Evolutionary conservation across 495 filamentous ascomycete species (phyloP).

Genomic region (Trichoderma asperelloides): DNA sequence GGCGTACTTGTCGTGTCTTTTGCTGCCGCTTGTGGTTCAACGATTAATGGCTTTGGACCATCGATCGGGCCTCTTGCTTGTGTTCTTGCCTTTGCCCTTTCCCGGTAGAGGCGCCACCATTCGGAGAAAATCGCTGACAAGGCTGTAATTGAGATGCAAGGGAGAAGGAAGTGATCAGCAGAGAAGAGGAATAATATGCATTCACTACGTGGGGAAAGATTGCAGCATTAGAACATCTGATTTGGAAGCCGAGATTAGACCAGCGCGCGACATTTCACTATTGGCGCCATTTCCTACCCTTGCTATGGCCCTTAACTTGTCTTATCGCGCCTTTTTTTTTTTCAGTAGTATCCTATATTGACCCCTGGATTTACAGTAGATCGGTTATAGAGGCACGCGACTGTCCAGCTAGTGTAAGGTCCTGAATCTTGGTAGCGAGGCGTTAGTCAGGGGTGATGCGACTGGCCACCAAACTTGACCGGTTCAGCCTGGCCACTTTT

Average conservation of each 20-base stretch:
- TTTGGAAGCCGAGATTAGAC: neutral
- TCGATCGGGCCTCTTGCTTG: neutral
- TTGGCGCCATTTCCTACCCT: neutral
- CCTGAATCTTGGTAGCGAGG: neutral
- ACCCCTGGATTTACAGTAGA: neutral
- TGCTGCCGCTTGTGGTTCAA: neutral
- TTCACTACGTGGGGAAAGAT: neutral
- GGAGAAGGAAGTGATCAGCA: constrained; percentile 2
- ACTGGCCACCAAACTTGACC: neutral
- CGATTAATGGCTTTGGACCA: neutral
- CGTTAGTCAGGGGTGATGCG: neutral
- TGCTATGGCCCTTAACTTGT: neutral
- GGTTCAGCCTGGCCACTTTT: neutral
- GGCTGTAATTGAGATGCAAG: neutral
- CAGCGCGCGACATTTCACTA: neutral
- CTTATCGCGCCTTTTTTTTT: neutral
- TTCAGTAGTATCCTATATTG: neutral
- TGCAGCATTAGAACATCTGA: neutral
- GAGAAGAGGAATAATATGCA: constrained; percentile 5
- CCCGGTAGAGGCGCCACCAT: neutral
- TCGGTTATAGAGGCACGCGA: neutral
- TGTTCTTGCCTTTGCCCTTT: neutral
- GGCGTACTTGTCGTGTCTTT: neutral
- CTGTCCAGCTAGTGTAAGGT: neutral
- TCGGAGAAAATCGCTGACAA: neutral